These are phyloP conservation scores for Neostapfia colusana DNA, from an alignment of 176 grass and related monocot species.

Conservation along the genomic window DNA sequence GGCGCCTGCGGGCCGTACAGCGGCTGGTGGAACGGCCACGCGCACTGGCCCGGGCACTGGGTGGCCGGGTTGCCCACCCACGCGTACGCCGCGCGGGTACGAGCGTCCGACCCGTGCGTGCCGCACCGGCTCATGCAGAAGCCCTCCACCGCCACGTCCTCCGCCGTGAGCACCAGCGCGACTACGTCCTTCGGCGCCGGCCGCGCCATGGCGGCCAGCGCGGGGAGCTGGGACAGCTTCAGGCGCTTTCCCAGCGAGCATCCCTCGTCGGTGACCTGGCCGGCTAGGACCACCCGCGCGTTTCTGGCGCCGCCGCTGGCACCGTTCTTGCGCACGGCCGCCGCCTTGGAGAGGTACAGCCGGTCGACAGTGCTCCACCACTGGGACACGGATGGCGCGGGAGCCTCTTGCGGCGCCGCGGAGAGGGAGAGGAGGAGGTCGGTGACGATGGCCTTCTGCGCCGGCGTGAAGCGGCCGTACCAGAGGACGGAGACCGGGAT, in stretches of 20 bases:
- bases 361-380: conserved; percentile 50
- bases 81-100: conserved; percentile 27
- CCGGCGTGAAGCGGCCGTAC: conserved; percentile 64
- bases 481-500: conserved; percentile 56
- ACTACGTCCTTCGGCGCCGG: conserved; percentile 27
- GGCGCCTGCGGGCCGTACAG: conserved; percentile 33
- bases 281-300: conserved; percentile 30
- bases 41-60: conserved; percentile 66
- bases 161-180: conserved; percentile 58
- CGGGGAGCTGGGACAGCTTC: conserved; percentile 38
- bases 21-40: conserved; percentile 64
- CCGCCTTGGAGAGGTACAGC: conserved; percentile 39
- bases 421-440: conserved; percentile 63
- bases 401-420: neutral
- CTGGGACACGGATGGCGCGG: conserved; percentile 46
- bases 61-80: conserved; percentile 51
- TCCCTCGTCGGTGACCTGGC: conserved; percentile 34
- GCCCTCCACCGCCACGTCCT: conserved; percentile 60
- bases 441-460: conserved; percentile 63
- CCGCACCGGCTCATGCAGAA: conserved; percentile 56
- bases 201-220: conserved; percentile 31
- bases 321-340: neutral
- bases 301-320: neutral
- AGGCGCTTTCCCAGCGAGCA: conserved; percentile 55
- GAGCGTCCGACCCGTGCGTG: conserved; percentile 37